Evolutionary conservation across 2,329 filamentous ascomycete species (phyloP).

Genomic region (Ascochyta lentis): DNA sequence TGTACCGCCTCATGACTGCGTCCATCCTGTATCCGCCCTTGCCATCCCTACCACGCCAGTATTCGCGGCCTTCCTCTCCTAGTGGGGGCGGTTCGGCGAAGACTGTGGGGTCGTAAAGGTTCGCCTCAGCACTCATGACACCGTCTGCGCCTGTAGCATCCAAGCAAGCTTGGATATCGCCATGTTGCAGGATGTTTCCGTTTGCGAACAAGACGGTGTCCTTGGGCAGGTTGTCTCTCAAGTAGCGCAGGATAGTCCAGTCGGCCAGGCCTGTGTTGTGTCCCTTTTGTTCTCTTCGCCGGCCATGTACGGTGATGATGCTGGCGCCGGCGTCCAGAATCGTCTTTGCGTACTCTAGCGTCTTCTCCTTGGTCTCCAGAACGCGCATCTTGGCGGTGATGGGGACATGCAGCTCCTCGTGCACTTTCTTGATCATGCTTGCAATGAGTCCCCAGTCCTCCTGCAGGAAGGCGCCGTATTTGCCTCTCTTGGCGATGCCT

Average conservation of each 20-base stretch:
- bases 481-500: constrained; percentile 87
- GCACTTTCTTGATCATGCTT: constrained; percentile 81
- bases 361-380: constrained; percentile 84
- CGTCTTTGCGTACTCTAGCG: constrained; percentile 86
- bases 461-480: constrained; percentile 93
- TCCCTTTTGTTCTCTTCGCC: constrained; percentile 89
- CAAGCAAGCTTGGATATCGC: constrained; percentile 79
- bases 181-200: constrained; percentile 85
- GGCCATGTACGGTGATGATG: constrained; percentile 90
- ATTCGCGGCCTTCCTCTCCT: constrained; percentile 74
- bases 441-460: constrained; percentile 88
- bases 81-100: constrained; percentile 73
- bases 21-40: constrained; percentile 88
- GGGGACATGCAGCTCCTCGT: constrained; percentile 78
- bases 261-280: constrained; percentile 93
- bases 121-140: constrained; percentile 96
- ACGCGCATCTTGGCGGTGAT: constrained; percentile 96
- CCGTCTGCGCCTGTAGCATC: constrained; percentile 86
- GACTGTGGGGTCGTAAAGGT: constrained; percentile 87
- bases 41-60: constrained; percentile 82
- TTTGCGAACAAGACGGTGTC: constrained; percentile 97
- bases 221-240: constrained; percentile 80
- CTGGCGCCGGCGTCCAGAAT: constrained; percentile 88
- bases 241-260: constrained; percentile 82
- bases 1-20: constrained; percentile 82